Base-by-base conservation (phyloP, 1,139 yeast genomes). In the Candida dubliniensis region DNA sequence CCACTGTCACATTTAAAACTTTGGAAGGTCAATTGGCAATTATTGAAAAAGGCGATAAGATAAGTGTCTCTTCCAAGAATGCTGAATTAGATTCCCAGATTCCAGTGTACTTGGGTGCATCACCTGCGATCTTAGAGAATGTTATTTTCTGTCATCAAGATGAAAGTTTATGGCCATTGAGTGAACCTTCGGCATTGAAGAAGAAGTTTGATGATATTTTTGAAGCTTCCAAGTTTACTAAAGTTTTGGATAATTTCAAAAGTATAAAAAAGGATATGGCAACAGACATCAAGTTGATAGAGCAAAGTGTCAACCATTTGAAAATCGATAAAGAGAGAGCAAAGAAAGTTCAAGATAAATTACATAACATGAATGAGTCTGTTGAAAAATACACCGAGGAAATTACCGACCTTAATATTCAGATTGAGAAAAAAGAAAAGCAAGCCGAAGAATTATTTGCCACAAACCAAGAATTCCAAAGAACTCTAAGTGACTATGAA, bases 131-230 rank as follows among this genome's bases (percentile, higher is more conserved):
- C 43, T 67, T 95, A 40, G 96, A 93, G 54, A 88, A 90, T 61
- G 99, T 95, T 38, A 84, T 93, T 2, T 95, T 95, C 63, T 93
- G 99, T 59, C 99, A 95, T 60, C 99, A 95, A 63, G 99, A 95
- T 58, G 99, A 95, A 48, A 85, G 95, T 57, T 67, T 89, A 34
- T 95, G 99, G 99, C 99, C 99, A 1, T 71, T 95, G 45, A 82
- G 93, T 53, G 99, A 95, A 63, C 96, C 99, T 1, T 76, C 96
- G 7, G 79, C 79, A 11, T 74, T 95, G 59, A 95, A 95, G 66
- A 91, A 91, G 65, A 77, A 93, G 47, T 95, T 95, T 57, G 99
- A 95, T 63, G 99, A 93, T 60, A 93, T 95, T 6, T 95, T 95
- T 56, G 98, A 95, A 62, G 96, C 98, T 0, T 80, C 90, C 53